Evolutionary conservation across 345 rosid genomes (phyloP).

Genomic region (Abelmoschus esculentus): DNA sequence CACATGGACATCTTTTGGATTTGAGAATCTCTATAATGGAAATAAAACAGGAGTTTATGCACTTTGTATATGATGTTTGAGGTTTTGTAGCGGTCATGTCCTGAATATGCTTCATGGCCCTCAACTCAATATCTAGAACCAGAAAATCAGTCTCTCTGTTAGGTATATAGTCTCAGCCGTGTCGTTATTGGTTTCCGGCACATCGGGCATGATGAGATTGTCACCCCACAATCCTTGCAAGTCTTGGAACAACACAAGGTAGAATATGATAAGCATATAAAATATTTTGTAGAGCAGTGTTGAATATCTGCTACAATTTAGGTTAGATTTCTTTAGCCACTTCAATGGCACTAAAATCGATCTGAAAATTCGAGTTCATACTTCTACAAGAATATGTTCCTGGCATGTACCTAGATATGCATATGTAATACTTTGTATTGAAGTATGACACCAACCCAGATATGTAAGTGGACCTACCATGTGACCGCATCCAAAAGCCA

Average conservation of each 20-base stretch:
- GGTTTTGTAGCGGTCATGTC: not conserved
- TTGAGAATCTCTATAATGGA: no score
- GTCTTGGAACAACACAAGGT: conserved; percentile 39
- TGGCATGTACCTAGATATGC: no score
- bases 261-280: not conserved
- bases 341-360: not conserved
- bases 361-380: not conserved
- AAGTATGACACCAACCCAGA: no score
- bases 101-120: not conserved
- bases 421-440: no score
- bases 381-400: not conserved
- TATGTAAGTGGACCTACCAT: conserved; percentile 37
- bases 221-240: conserved; percentile 70
- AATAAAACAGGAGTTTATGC: no score
- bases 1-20: no score
- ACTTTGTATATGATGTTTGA: no score
- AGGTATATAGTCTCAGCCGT: conserved; percentile 58
- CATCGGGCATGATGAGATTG: conserved; percentile 56
- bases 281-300: no score
- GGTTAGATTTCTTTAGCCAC: no score
- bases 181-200: conserved; percentile 68
- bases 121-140: not conserved
- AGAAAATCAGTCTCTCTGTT: conserved; percentile 6
- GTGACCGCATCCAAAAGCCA: conserved; percentile 99
- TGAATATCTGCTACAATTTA: no score